phyloP scores from a whole-genome alignment of 257 asterid species.

The Cordia subcordata region DNA sequence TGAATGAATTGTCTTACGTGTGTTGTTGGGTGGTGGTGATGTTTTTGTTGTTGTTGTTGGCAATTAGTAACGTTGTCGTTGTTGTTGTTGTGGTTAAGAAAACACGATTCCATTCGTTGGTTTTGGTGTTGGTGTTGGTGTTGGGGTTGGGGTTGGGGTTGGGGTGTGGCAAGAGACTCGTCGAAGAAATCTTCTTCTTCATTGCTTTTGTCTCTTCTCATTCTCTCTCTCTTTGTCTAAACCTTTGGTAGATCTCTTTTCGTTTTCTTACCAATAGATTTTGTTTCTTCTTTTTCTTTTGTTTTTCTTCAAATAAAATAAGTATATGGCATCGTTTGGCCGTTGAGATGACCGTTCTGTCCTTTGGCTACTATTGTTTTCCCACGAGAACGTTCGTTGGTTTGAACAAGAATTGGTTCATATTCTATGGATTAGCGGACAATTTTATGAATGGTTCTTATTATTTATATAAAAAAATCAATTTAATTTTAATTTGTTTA shows the following conservation, averaged over 20 bases:
- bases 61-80: not conserved
- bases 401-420: no score
- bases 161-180: constrained; percentile 28
- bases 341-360: not conserved
- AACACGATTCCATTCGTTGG: constrained; percentile 52
- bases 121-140: constrained; percentile 35
- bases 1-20: not conserved
- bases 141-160: constrained; percentile 36
- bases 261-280: constrained; percentile 41
- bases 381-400: no score
- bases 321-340: no score
- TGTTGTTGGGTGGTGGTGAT: constrained; percentile 39
- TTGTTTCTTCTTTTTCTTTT: constrained; percentile 15
- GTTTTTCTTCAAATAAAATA: not conserved
- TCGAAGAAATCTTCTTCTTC: constrained; percentile 37
- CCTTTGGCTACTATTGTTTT: not conserved
- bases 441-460: no score
- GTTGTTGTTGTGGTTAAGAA: constrained; percentile 33
- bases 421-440: no score
- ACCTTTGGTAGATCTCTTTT: constrained; percentile 45
- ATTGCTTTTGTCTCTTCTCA: constrained; percentile 25
- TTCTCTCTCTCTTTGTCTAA: constrained; percentile 15
- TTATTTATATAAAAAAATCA: no score
- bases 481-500: no score
- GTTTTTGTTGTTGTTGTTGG: constrained; percentile 50